Base-by-base conservation (phyloP, 768 basidiomycete genomes). In the Mycena belliarum region DNA sequence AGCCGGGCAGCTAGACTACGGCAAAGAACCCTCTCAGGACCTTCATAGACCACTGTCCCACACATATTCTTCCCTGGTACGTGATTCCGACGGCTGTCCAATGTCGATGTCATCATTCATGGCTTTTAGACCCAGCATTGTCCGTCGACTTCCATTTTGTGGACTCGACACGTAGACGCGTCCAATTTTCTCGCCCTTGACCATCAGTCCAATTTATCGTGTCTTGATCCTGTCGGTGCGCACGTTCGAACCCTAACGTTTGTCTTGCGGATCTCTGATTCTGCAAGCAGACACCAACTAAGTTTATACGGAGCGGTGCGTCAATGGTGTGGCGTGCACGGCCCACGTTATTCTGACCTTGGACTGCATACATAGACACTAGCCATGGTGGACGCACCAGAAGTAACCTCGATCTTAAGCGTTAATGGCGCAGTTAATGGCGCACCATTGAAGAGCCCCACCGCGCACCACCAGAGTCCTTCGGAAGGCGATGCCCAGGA, bases 401-500 rank as follows among this genome's bases (percentile, higher is more conserved):
- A 57, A 23, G 25, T 49, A 18, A 3, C 61, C 57, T 12, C n/a
- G 47, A 14, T 35, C 33, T 47, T 55, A 11, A 63, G 57, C 52
- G 29, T 45, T 38, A 63, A 63, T 15, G 54, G 61, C 40, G 40
- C 23, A 15, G 29, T 45, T 38, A 63, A 63, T 15, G 54, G 61
- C 40, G 40, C 23, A 15, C 14, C 23, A 32, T 23, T 37, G 1
- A 52, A 63, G 41, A 49, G 43, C 23, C 51, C 50, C 20, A 25
- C 28, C 3, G 5, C 45, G 28, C 65, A 60, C 42, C 65, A 60
- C 42, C 55, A 41, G 21, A 43, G 42, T 33, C 40, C 37, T 45
- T 64, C 55, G 12, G 80, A 82, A 54, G 66, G 78, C 58, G 80
- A 93, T 65, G 93, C 94, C 3, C 91, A 95, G 67, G 86, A 85